Base-by-base conservation (phyloP, 805 yeast species). In the Yamadazyma scolyti region DNA sequence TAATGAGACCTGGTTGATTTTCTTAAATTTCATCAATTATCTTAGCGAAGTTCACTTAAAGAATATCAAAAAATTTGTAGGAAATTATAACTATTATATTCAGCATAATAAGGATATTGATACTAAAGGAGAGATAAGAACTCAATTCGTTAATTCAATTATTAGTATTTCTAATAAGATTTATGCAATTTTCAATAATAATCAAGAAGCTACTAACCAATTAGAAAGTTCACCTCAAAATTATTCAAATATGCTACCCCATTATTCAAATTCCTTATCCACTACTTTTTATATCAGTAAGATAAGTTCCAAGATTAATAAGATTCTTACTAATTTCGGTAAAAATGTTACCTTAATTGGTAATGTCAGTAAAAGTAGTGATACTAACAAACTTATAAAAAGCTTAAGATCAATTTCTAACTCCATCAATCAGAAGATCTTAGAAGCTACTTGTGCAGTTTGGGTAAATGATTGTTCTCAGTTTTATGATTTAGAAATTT, bases 401-500 rank as follows among this genome's bases (percentile, higher is more conserved):
- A 41, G 42, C 24, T 52, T 65, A 34, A 43, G 68, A 25, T 50
- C 41, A n/a, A 44, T 60, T 3, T 55, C 65, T 4, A 16, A 44
- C 8, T 42, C 50, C 12, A 54, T 61, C 11, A 64, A 58, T 35
- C 72, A 63, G 41, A 54, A 53, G 27, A 55, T 64, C 9, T 37
- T 65, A 30, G 71, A 65, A 42, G 69, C 67, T 1, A 42, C 56
- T 2, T 65, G 71, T 40, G 52, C 70, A 4, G 61, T 60, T 1
- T 65, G 71, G 71, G 64, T 65, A 4, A 65, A 65, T 36, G 72
- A 65, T 37, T 64, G 70, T 39, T 51, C 65, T 2, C 72, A 65
- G 36, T 58, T 65, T 23, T 62, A 59, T 39, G 70, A 64, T 29
- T 44, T 65, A n/a, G 71, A 65, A 33, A 53, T 50, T 24, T 65